phyloP scores from a whole-genome alignment of 148 eudicot genomes.

The Bassia scoparia region DNA sequence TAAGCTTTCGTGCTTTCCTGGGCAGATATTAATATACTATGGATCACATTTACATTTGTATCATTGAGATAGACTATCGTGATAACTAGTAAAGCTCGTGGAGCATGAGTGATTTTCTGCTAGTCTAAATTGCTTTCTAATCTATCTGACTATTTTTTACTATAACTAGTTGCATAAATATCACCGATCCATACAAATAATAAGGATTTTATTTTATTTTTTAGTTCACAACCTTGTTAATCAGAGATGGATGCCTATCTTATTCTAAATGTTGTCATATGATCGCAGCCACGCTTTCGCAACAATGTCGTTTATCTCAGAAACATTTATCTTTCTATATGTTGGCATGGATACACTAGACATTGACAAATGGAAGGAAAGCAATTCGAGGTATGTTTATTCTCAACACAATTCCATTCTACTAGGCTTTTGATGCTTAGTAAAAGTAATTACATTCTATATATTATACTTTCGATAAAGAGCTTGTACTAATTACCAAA shows the following conservation, averaged over 20 bases:
- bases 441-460: too few species aligned
- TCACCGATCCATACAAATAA: neutral
- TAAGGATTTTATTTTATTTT: neutral
- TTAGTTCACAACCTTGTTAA: slow-evolving; percentile 1
- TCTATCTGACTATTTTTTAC: neutral
- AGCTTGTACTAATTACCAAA: neutral
- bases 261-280: slow-evolving; percentile 6
- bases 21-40: neutral
- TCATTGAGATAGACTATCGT: neutral
- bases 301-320: slow-evolving; percentile 50
- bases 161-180: neutral
- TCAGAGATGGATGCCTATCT: neutral
- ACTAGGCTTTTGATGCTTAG: neutral
- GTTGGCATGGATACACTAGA: slow-evolving; percentile 66
- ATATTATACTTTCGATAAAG: too few species aligned
- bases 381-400: slow-evolving; percentile 45
- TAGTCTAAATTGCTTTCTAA: neutral
- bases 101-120: neutral
- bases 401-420: neutral
- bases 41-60: neutral
- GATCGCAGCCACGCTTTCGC: slow-evolving; percentile 52
- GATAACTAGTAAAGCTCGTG: too few species aligned
- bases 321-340: slow-evolving; percentile 48
- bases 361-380: slow-evolving; percentile 57
- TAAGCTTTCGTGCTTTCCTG: neutral